Percentiles rank a stretch among this genome's conserved stretches.
Conservation (phyloP, 371 early-diverging fungal species). For the Nosema granulosis region DNA sequence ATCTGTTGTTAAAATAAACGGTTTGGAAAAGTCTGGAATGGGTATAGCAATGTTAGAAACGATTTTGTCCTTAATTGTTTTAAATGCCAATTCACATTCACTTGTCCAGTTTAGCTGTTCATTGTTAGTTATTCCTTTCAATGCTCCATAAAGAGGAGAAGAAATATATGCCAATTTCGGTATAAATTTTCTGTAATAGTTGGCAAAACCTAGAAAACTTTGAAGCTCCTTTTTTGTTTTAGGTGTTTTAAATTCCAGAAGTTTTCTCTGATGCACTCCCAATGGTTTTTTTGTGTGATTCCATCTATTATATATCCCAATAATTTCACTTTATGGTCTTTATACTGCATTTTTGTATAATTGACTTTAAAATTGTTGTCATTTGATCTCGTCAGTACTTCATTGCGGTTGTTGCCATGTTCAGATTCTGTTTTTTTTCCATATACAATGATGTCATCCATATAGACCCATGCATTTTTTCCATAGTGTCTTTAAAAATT, state of each 20-base stretch:
- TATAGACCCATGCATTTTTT: constrained; percentile 27
- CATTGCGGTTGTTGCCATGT: constrained; percentile 30
- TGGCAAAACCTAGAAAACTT: constrained; percentile 29
- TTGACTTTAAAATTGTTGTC: constrained; percentile 23
- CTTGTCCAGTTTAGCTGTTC: constrained; percentile 9
- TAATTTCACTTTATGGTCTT: constrained; percentile 30
- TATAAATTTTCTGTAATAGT: constrained; percentile 37
- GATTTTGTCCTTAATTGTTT: not conserved
- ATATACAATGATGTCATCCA: constrained; percentile 33
- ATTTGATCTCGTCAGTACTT: constrained; percentile 5
- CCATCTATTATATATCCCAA: constrained; percentile 30
- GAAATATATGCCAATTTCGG: not conserved
- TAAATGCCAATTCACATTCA: not conserved
- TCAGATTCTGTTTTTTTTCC: constrained; percentile 31
- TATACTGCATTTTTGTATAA: constrained; percentile 18
- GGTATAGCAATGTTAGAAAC: constrained; percentile 9
- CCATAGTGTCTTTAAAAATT: constrained; percentile 16
- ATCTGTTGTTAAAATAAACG: constrained; percentile 51
- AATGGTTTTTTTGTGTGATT: constrained; percentile 31
- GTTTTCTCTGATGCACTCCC: constrained; percentile 40
- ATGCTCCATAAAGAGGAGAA: not conserved
- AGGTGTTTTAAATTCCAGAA: constrained; percentile 35
- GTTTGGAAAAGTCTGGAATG: constrained; percentile 30
- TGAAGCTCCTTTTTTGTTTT: constrained; percentile 5
- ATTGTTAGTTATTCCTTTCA: constrained; percentile 23